Conservation (phyloP, 2,329 filamentous ascomycete genomes). For the Amauroascus verrucosus region DNA sequence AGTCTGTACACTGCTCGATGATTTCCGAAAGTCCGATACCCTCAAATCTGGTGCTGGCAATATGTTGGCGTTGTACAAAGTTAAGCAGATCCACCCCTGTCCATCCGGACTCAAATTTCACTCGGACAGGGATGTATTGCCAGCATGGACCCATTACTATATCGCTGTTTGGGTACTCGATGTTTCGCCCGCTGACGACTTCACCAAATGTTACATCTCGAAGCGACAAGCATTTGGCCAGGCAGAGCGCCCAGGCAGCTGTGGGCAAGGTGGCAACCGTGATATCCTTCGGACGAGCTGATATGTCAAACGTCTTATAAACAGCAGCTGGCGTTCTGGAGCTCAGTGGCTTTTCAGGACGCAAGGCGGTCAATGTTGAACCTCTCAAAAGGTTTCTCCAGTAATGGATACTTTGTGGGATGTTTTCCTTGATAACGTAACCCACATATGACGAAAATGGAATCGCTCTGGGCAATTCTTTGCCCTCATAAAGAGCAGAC, state of each 20-base stretch:
- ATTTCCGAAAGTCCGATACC: constrained; percentile 42
- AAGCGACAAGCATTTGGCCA: constrained; percentile 40
- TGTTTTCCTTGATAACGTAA: constrained; percentile 22
- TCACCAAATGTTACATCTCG: constrained; percentile 51
- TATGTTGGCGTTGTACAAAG: constrained; percentile 42
- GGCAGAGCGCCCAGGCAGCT: constrained; percentile 50
- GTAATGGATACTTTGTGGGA: constrained; percentile 40
- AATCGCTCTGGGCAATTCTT: constrained; percentile 21
- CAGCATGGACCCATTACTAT: constrained; percentile 51
- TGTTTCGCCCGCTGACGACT: constrained; percentile 51
- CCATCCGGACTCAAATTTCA: constrained; percentile 41
- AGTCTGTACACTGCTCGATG: constrained; percentile 38
- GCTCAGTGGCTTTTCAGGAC: constrained; percentile 7
- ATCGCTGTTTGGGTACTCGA: constrained; percentile 43
- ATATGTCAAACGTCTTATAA: constrained; percentile 33
- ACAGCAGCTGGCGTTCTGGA: constrained; percentile 10
- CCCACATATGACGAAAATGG: constrained; percentile 33
- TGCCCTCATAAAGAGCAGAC: constrained; percentile 37
- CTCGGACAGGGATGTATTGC: constrained; percentile 52
- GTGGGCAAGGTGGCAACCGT: constrained; percentile 51
- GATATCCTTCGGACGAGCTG: constrained; percentile 41
- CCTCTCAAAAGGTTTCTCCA: constrained; percentile 47
- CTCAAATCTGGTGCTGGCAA: constrained; percentile 41
- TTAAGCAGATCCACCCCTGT: constrained; percentile 40
- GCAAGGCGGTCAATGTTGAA: constrained; percentile 32